Base-by-base conservation (phyloP, 768 basidiomycete species). In the Mycena rebaudengoi region DNA sequence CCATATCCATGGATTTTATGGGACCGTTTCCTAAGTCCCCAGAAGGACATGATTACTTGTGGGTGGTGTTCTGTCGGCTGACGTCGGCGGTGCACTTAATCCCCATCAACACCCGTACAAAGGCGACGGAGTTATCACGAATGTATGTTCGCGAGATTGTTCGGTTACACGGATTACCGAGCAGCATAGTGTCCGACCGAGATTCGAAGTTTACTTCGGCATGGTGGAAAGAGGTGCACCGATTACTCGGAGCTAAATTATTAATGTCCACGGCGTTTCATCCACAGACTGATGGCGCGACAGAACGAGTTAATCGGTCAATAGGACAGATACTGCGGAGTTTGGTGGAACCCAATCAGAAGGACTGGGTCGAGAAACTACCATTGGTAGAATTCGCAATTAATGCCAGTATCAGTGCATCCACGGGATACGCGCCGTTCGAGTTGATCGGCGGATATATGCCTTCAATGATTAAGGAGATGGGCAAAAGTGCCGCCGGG, bases 231-330 rank as follows among this genome's bases (percentile, higher is more conserved):
- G 69, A 73, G 7, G 64, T 84, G 0, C 69, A 80, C 59, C 43
- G 63, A 39, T 69, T 70, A 8, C 53, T 79, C 0, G 75, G 76
- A 0, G 69, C 70, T 1, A 71, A 77, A 16, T 68, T 80, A 0
- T 48, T 68, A 0, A 75, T 84, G 75, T 81, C 79, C 0, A 78
- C 76, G 0, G 67, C 80, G 0, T 83, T 75, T 56, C 82, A 84
- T 58, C 82, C 82, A 0, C 69, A 84, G 55, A 78, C 80, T 0
- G 80, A 83, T 61, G 79, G 81, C 0, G 62, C 76, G 0, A 81
- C 77, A 0, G 80, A 83, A 58, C 66, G 76, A 2, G 73, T 75
- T 0, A 79, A 79, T 50, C 60, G 73, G 2, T 78, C 74, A 0
- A 61, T 80, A 10, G 71, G 55, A 0, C 74, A 80, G 54, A 76